Evolutionary conservation across 2,329 filamentous ascomycete species (phyloP), one percentile per base, ranked within the genome.

Genomic region (Ascocoryne sarcoides): DNA sequence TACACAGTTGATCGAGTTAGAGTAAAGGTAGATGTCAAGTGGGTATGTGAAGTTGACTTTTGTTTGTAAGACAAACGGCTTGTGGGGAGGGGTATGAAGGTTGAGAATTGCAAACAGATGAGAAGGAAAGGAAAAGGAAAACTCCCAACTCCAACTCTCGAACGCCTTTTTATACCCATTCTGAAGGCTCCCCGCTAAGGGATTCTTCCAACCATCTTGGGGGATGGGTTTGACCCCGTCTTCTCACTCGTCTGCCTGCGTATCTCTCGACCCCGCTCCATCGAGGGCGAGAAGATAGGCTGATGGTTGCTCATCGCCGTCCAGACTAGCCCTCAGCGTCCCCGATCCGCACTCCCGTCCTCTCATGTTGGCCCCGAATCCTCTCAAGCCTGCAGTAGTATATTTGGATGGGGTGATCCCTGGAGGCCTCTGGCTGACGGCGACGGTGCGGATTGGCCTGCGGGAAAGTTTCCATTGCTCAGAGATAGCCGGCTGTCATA

Each of bases 81-180:
- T 58, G 50, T 50, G 23, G 12, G 7, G 23, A 48, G 42, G 36
- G 33, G 35, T 42, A 36, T 32, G 37, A 42, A 50, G 48, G 17
- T 19, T 46, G 44, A 39, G 47, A 46, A 44, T 36, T 46, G 50
- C 44, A 54, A 55, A 60, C 49, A 51, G 59, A 64, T 63, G 53
- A 38, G 64, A 69, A 70, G 69, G 65, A 65, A 74, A 68, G 67
- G 73, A 70, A 64, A 66, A 73, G 60, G 61, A 65, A 59, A 59
- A 43, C 48, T 47, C 53, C 54, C 55, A 55, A 62, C 60, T 56
- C 61, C 52, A 67, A 69, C 63, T 63, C 71, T 63, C 61, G 63
- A 58, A 56, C 57, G 60, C 62, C 73, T 65, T 77, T 80, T 81
- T 81, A 81, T 81, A 80, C 66, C 69, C 73, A 68, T 74, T 59